These are phyloP conservation scores for Shiraia sp. DNA, from an alignment of 2,329 filamentous ascomycete genomes.

Conservation along the genomic window DNA sequence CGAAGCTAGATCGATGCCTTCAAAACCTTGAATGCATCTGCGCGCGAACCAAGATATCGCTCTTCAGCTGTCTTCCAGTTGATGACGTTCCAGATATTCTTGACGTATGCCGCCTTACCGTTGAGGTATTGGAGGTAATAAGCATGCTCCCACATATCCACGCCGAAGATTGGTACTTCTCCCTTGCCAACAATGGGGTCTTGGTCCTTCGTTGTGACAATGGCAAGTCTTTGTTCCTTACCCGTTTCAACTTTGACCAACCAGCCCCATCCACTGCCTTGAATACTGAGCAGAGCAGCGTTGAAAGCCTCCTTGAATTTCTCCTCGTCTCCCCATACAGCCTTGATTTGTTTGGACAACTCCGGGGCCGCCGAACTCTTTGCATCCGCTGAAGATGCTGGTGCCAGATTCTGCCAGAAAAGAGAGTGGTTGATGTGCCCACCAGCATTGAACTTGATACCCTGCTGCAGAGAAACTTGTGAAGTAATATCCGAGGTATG, in stretches of 20 bases:
- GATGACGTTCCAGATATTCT: slow-evolving; percentile 77
- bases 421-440: slow-evolving; percentile 92
- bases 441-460: slow-evolving; percentile 85
- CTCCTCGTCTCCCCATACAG: slow-evolving; percentile 70
- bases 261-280: slow-evolving; percentile 90
- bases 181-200: slow-evolving; percentile 68
- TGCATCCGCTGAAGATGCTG: slow-evolving; percentile 62
- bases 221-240: slow-evolving; percentile 58
- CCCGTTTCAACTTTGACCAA: slow-evolving; percentile 69
- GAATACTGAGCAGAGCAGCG: slow-evolving; percentile 68
- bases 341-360: slow-evolving; percentile 64
- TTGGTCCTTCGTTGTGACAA: slow-evolving; percentile 85
- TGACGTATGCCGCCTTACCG: slow-evolving; percentile 73
- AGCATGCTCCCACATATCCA: slow-evolving; percentile 94
- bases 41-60: slow-evolving; percentile 57
- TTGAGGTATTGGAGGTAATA: slow-evolving; percentile 87
- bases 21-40: slow-evolving; percentile 44
- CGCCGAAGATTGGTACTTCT: slow-evolving; percentile 71
- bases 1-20: slow-evolving; percentile 44
- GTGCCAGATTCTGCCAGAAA: slow-evolving; percentile 85
- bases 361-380: slow-evolving; percentile 59
- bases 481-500: slow-evolving; percentile 62
- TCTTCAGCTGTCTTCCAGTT: slow-evolving; percentile 75
- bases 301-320: slow-evolving; percentile 69
- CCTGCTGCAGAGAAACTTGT: slow-evolving; percentile 69